Conservation (phyloP, 2,329 filamentous ascomycete species). For the Ambrosiella cleistominuta region DNA sequence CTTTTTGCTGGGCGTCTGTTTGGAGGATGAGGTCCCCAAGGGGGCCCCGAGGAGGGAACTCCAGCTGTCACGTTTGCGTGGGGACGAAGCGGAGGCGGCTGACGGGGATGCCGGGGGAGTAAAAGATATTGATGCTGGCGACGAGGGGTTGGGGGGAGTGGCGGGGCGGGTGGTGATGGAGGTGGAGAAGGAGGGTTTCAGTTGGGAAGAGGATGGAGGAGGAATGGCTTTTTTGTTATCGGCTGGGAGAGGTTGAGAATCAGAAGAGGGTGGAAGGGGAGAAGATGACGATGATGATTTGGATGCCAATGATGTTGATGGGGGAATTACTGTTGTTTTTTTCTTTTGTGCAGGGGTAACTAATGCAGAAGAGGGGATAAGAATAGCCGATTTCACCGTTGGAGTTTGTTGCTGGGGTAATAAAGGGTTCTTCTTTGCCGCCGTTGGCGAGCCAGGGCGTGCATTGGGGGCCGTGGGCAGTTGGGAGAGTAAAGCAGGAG, state of each 20-base stretch:
- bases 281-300: background rate
- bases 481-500: background rate
- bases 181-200: background rate
- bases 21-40: background rate
- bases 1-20: conserved; percentile 1
- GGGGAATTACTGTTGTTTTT: background rate
- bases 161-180: background rate
- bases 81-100: background rate
- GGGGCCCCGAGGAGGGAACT: background rate
- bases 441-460: background rate
- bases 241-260: background rate
- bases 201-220: background rate
- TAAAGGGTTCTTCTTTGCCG: background rate
- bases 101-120: background rate
- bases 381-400: background rate
- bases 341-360: background rate
- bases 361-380: background rate
- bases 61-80: background rate
- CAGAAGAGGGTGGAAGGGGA: background rate
- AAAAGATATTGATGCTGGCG: background rate
- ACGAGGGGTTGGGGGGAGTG: background rate
- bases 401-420: background rate
- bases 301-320: background rate
- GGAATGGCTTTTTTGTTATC: background rate
- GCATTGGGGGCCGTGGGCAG: background rate